Evolutionary conservation across 2,329 filamentous ascomycete genomes (phyloP).

Genomic region (Fusarium irregulare): DNA sequence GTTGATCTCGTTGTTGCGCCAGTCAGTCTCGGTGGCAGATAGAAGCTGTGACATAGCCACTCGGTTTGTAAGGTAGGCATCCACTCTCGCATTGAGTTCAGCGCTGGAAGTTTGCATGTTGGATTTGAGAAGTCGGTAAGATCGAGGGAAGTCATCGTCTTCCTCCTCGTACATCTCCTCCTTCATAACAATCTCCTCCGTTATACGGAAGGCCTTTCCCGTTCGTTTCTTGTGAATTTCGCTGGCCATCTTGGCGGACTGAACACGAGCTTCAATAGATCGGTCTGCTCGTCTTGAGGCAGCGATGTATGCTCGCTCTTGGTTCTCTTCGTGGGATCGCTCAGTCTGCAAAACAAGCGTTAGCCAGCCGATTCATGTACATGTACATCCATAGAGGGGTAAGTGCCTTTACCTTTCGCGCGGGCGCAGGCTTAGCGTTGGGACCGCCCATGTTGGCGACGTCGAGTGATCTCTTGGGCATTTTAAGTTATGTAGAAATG

Average conservation of each 20-base stretch:
- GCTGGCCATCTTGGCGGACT: conserved; percentile 89
- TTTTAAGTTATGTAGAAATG: conserved; percentile 28
- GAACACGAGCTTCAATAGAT: conserved; percentile 85
- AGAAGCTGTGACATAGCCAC: conserved; percentile 58
- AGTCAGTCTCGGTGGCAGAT: conserved; percentile 51
- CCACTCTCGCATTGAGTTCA: conserved; percentile 71
- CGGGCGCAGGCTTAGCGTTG: conserved; percentile 48
- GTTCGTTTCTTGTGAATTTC: conserved; percentile 90
- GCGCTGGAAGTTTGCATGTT: conserved; percentile 70
- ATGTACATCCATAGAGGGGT: neutral
- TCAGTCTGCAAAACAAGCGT: conserved; percentile 65
- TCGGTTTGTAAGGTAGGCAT: conserved; percentile 58
- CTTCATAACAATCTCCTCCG: conserved; percentile 85
- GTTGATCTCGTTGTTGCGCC: conserved; percentile 60
- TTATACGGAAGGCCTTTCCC: conserved; percentile 83
- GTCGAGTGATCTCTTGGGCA: conserved; percentile 56
- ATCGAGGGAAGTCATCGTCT: conserved; percentile 80
- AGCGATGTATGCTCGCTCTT: conserved; percentile 90
- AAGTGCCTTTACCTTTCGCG: conserved; percentile 45
- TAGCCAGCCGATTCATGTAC: neutral
- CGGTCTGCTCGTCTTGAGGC: conserved; percentile 88
- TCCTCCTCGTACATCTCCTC: conserved; percentile 98
- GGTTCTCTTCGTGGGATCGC: conserved; percentile 82
- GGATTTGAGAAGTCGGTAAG: conserved; percentile 71
- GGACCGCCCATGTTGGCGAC: conserved; percentile 39